Conservation (phyloP, 1,139 yeast genomes). For the Wickerhamomyces sp. region DNA sequence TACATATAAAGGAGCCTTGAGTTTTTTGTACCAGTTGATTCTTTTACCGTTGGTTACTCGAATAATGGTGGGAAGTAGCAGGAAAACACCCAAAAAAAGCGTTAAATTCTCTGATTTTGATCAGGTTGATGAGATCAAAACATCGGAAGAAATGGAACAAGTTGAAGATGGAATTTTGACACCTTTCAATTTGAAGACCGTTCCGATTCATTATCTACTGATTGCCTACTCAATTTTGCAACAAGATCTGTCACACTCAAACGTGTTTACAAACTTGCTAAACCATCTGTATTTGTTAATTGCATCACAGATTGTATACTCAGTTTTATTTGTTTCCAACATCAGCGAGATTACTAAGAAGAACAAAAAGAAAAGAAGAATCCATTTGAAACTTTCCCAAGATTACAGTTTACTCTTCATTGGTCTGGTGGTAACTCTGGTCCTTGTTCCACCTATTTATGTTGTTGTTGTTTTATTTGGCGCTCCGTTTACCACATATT, state of each 20-base stretch:
- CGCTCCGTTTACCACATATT: slow-evolving; percentile 64
- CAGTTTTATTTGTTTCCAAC: slow-evolving; percentile 4
- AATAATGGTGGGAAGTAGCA: background rate
- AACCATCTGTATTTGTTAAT: slow-evolving; percentile 6
- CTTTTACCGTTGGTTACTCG: background rate
- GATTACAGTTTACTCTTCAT: slow-evolving; percentile 15
- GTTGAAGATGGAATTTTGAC: slow-evolving; percentile 10
- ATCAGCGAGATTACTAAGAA: slow-evolving; percentile 7
- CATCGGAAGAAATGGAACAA: background rate
- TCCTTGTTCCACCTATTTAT: slow-evolving; percentile 50
- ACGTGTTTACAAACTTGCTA: slow-evolving; percentile 3
- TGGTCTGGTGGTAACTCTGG: slow-evolving; percentile 24
- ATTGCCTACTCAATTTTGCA: slow-evolving; percentile 28
- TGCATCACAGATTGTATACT: slow-evolving; percentile 10
- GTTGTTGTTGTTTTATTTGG: slow-evolving; percentile 65
- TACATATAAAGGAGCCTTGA: no score
- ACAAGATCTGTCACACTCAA: slow-evolving; percentile 3
- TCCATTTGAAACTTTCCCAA: slow-evolving; percentile 1
- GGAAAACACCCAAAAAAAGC: slow-evolving; percentile 26
- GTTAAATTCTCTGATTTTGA: slow-evolving; percentile 32
- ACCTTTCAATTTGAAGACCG: slow-evolving; percentile 27
- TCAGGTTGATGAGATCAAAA: slow-evolving; percentile 1
- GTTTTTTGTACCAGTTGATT: background rate
- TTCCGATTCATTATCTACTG: slow-evolving; percentile 48
- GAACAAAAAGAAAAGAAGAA: slow-evolving; percentile 7